Evolutionary conservation across 176 grass and related monocot species (phyloP), one percentile per base, ranked within the genome.

Genomic region (Eragrostis curvula): DNA sequence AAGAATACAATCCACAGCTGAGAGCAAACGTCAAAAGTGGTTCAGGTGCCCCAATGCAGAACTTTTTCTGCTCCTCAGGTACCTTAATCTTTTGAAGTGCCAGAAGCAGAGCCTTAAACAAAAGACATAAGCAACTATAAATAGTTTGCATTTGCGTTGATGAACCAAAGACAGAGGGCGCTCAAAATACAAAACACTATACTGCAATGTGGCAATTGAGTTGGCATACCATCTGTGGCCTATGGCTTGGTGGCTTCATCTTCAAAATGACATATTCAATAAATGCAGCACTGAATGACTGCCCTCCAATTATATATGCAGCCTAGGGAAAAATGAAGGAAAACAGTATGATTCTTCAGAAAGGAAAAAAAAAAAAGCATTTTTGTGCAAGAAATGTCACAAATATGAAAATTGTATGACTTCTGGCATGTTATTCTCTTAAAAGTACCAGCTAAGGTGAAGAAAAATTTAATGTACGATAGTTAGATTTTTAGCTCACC

Each of bases 231-330:
- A 92, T 95, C 72, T 98, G 96, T 52, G 96, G 92, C 50, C 92
- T 95, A 47, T 98, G 90, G 68, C 73, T 89, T 39, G 92, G 92
- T 42, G 88, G 90, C 41, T 93, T 98, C 90, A 91, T 95, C 88
- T 98, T 98, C 79, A 98, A 77, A 48, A 98, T 91, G 14, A 87
- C 88, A 84, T 95, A 90, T 40, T 98, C 96, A 13, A 98, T 98
- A 73, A 91, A 95, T 32, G 92, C 91, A 74, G 96, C 96, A 53
- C 83, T 98, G 84, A 95, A 95, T 77, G 92, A 93, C 46, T 95
- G 90, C 0, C 96, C 90, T 49, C 90, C 96, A 58, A 95, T 87
- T 21, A 86, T 98, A 32, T 98, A 98, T 27, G 96, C 96, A 9
- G 92, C 92, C 96, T 98, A 7, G 12, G 48, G 44, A 47, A 56